Conservation (phyloP, 768 basidiomycete genomes). For the Calocybe cyanea region DNA sequence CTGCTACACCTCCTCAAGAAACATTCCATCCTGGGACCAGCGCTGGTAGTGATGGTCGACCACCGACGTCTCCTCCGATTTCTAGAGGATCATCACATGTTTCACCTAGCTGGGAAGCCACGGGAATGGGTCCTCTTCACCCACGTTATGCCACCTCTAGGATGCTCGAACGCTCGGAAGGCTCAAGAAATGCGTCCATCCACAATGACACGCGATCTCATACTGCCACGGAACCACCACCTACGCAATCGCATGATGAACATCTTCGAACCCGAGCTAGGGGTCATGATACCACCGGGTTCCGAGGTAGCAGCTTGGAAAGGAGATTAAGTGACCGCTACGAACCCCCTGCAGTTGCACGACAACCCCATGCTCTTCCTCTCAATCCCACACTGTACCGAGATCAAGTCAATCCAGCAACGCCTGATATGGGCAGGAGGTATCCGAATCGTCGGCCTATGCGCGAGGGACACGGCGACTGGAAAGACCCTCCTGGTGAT, state of each 20-base stretch:
- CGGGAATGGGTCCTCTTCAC: conserved; percentile 11
- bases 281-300: background rate
- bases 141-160: conserved; percentile 15
- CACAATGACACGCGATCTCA: background rate
- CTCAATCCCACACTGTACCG: conserved; percentile 13
- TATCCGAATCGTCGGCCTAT: conserved; percentile 1
- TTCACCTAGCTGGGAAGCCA: conserved; percentile 19
- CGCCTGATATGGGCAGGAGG: conserved; percentile 7
- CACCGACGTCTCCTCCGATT: conserved; percentile 23
- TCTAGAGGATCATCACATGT: conserved; percentile 25
- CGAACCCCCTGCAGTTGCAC: conserved; percentile 10
- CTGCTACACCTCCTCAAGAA: conserved; percentile 16
- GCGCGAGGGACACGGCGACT: background rate
- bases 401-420: conserved; percentile 3
- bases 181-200: conserved; percentile 8
- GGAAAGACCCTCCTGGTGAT: conserved; percentile 1
- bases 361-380: conserved; percentile 15
- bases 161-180: conserved; percentile 10
- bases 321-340: conserved; percentile 20
- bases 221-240: background rate
- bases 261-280: conserved; percentile 2
- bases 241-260: conserved; percentile 9
- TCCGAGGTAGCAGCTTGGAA: conserved; percentile 16
- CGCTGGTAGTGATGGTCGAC: conserved; percentile 11
- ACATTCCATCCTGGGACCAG: conserved; percentile 4